Conservation (phyloP, 1,284 basidiomycete genomes). For the Marasmius tenuissimus region DNA sequence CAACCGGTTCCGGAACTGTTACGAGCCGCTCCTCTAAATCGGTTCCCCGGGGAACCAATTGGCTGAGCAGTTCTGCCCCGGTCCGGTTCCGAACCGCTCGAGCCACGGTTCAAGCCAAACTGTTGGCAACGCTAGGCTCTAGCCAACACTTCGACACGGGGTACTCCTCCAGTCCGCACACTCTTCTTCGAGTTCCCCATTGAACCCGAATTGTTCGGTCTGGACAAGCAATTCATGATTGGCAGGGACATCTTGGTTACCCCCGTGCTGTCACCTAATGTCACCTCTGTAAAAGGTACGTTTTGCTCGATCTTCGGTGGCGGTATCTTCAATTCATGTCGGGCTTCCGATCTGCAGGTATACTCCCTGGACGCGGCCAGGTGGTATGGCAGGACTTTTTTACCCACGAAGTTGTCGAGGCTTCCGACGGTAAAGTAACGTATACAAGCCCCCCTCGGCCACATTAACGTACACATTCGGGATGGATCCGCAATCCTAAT, state of each 20-base stretch:
- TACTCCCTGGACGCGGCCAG: conserved; percentile 62
- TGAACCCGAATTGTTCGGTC: conserved; percentile 60
- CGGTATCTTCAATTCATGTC: neutral
- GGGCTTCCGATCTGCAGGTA: conserved; percentile 34
- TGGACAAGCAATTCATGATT: conserved; percentile 73
- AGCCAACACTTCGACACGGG: conserved; percentile 61
- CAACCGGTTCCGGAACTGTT: no score
- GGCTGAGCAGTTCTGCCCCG: no score
- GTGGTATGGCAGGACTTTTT: conserved; percentile 78
- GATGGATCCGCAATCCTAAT: conserved; percentile 59
- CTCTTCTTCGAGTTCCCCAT: conserved; percentile 78
- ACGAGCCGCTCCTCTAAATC: no score
- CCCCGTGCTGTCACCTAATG: conserved; percentile 65
- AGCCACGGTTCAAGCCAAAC: no score
- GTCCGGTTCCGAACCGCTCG: no score
- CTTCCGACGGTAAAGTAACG: conserved; percentile 39
- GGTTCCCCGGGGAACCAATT: no score
- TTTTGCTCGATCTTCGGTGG: neutral
- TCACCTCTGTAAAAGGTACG: conserved; percentile 45
- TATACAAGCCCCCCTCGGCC: conserved; percentile 59
- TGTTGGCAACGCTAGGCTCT: no score
- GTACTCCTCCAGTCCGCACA: conserved; percentile 70
- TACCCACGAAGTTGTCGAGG: conserved; percentile 56
- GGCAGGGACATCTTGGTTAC: conserved; percentile 72
- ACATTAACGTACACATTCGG: conserved; percentile 72